These are phyloP conservation scores for Wickerhamiella spandovensis DNA, from an alignment of 805 yeast genomes.

Conservation along the genomic window DNA sequence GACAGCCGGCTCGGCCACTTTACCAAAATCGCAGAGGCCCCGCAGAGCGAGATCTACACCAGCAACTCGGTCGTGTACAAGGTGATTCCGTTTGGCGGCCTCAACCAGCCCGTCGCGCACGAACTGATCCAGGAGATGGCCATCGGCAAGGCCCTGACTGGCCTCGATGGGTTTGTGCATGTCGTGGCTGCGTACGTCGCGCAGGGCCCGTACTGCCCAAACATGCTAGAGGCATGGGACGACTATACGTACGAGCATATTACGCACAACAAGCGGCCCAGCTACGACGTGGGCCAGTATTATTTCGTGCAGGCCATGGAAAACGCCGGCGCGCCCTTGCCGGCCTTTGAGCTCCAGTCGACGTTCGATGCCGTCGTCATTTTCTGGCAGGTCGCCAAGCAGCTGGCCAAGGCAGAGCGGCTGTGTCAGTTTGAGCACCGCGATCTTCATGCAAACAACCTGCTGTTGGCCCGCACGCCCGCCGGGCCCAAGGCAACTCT, in stretches of 20 bases:
- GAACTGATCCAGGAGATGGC: constrained; percentile 36
- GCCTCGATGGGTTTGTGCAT: constrained; percentile 33
- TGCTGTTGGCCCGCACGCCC: constrained; percentile 28
- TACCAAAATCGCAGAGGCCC: constrained; percentile 34
- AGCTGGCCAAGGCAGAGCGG: constrained; percentile 40
- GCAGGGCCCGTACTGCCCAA: constrained; percentile 32
- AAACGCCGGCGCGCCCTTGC: constrained; percentile 30
- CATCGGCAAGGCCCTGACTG: constrained; percentile 30
- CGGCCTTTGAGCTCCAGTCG: not conserved
- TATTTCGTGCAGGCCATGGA: constrained; percentile 25
- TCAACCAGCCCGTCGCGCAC: constrained; percentile 30
- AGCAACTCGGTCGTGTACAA: constrained; percentile 31
- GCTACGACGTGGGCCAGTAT: constrained; percentile 23
- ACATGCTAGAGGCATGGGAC: constrained; percentile 33
- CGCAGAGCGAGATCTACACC: constrained; percentile 33
- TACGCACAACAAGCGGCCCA: constrained; percentile 30
- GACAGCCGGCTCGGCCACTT: constrained; percentile 15
- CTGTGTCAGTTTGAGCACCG: constrained; percentile 52
- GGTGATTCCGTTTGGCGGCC: constrained; percentile 39
- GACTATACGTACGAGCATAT: constrained; percentile 20
- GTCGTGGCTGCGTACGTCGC: constrained; percentile 34
- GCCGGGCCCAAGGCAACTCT: constrained; percentile 31
- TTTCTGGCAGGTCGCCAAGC: constrained; percentile 41
- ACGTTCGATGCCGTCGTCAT: constrained; percentile 30
- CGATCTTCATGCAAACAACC: constrained; percentile 54